These are phyloP conservation scores for Eragrostis nindensis DNA, from an alignment of 176 grass and related monocot genomes.

Conservation along the genomic window DNA sequence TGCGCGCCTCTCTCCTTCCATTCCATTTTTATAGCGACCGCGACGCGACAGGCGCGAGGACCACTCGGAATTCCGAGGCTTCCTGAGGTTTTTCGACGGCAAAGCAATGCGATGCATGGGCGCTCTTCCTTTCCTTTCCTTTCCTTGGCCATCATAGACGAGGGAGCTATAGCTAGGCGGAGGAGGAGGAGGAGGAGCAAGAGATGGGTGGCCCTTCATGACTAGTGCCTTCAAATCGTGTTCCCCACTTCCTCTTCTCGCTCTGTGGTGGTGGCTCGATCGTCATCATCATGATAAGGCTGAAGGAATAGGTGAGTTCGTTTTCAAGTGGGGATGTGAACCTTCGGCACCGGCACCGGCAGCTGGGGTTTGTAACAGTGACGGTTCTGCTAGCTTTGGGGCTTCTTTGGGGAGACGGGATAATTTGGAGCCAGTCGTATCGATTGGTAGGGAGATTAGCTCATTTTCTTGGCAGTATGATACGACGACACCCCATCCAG, in stretches of 20 bases:
- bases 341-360: no score
- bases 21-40: slow-evolving; percentile 35
- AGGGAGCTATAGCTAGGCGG: no score
- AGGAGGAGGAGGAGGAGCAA: no score
- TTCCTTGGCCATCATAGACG: no score
- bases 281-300: not conserved
- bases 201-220: not conserved
- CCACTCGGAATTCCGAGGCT: slow-evolving; percentile 5
- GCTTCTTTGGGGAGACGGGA: not conserved
- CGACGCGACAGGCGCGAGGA: slow-evolving; percentile 15
- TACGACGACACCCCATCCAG: not conserved
- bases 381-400: no score
- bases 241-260: not conserved
- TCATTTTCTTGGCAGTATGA: not conserved
- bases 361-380: no score
- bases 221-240: slow-evolving; percentile 24
- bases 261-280: not conserved
- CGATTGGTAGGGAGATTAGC: not conserved
- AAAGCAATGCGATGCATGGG: no score
- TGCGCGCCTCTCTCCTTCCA: not conserved
- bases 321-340: not conserved
- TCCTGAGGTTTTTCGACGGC: not conserved
- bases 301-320: not conserved
- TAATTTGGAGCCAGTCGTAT: not conserved
- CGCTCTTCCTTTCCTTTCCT: no score